Percentiles rank a stretch among this genome's conserved stretches.
Evolutionary conservation across 352 stramenopile species (phyloP).

Genomic region (Globisporangium radiosum): DNA sequence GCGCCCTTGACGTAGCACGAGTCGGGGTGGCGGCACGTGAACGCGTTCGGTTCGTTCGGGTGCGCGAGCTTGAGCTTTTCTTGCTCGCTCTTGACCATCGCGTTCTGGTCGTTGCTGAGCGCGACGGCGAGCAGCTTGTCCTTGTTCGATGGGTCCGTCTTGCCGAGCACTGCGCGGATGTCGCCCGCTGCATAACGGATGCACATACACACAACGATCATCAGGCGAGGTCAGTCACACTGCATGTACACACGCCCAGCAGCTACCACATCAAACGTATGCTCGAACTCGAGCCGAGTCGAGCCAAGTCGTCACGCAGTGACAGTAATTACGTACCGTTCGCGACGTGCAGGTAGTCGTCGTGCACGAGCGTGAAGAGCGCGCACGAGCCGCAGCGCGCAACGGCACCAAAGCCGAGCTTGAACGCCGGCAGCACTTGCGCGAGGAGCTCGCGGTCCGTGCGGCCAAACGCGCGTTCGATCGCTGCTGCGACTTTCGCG

Average conservation of each 20-base stretch:
- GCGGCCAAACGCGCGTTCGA: constrained; percentile 79
- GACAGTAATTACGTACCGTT: constrained; percentile 32
- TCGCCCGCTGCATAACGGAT: constrained; percentile 40
- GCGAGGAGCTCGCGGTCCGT: constrained; percentile 84
- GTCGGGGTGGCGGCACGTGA: constrained; percentile 86
- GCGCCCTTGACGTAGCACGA: constrained; percentile 93
- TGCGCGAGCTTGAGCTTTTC: constrained; percentile 81
- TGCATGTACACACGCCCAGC: too few relatives aligned
- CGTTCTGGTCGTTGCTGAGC: constrained; percentile 91
- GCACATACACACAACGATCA: too few relatives aligned
- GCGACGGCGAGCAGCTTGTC: constrained; percentile 46
- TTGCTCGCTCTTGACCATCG: constrained; percentile 83
- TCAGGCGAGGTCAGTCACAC: too few relatives aligned
- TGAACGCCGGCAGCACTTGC: constrained; percentile 79
- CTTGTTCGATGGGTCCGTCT: constrained; percentile 26
- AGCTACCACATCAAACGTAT: neutral
- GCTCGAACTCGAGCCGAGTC: too few relatives aligned
- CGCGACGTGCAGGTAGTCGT: constrained; percentile 75
- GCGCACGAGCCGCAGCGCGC: constrained; percentile 85
- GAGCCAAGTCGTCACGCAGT: too few relatives aligned
- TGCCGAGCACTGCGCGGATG: constrained; percentile 74
- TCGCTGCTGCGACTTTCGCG: constrained; percentile 50
- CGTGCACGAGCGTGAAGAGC: constrained; percentile 73
- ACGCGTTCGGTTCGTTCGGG: constrained; percentile 85
- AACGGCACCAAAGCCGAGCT: constrained; percentile 88